Evolutionary conservation across 345 rosid genomes (phyloP).

Genomic region (Ailanthus altissimus): DNA sequence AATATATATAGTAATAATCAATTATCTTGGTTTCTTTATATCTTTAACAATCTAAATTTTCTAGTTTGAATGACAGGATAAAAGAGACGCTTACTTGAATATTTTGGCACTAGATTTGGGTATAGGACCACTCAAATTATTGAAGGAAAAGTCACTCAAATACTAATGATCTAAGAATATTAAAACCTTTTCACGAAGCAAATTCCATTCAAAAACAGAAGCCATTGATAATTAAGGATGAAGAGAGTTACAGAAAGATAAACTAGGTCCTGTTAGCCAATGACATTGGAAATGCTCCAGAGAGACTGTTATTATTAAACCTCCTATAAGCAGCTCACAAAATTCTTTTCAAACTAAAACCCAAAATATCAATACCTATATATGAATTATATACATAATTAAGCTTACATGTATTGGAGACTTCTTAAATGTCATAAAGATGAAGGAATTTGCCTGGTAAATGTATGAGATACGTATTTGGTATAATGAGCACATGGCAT

Average conservation of each 20-base stretch:
- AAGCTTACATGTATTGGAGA: constrained; percentile 84
- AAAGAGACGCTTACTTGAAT: constrained; percentile 61
- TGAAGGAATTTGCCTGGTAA: constrained; percentile 64
- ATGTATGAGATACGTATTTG: too few relatives aligned
- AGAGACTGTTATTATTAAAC: constrained; percentile 87
- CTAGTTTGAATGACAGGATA: constrained; percentile 17
- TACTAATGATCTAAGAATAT: constrained; percentile 5
- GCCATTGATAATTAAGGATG: neutral
- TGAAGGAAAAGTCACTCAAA: constrained; percentile 87
- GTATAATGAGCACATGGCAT: too few relatives aligned
- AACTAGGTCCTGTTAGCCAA: constrained; percentile 88
- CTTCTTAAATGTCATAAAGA: constrained; percentile 61
- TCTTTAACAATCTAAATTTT: constrained; percentile 8
- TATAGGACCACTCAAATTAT: constrained; percentile 85
- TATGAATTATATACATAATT: neutral
- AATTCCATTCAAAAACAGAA: constrained; percentile 1
- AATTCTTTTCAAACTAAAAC: constrained; percentile 7
- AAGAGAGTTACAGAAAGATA: constrained; percentile 69
- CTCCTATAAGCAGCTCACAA: constrained; percentile 51
- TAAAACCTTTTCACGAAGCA: constrained; percentile 1
- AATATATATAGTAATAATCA: too few relatives aligned
- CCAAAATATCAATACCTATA: neutral
- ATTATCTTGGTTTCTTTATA: too few relatives aligned
- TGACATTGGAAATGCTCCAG: constrained; percentile 64
- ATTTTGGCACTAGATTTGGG: constrained; percentile 89